Evolutionary conservation across 2,329 filamentous ascomycete genomes (phyloP), one percentile per base, ranked within the genome.

Genomic region (Decorospora gaudefroyi): DNA sequence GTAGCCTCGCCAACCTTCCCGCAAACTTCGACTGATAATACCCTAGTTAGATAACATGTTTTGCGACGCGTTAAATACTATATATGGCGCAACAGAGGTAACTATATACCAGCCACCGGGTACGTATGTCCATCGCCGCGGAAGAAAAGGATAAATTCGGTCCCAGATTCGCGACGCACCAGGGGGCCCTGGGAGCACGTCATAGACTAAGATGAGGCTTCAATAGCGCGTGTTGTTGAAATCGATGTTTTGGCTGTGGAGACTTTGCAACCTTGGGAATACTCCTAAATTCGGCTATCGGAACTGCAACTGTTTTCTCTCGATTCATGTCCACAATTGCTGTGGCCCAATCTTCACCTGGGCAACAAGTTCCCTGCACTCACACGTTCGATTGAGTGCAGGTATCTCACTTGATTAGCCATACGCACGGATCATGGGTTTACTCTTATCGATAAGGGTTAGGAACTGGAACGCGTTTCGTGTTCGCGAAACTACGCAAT

Each of bases 151-250:
- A 18, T 35, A 27, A 42, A 42, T 28, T 27, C 32, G 32, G 37
- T 42, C 31, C 38, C 38, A 46, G 38, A 46, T 42, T 46, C 21
- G 32, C 27, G 43, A 37, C 31, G 42, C 30, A 46, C 37, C 19
- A 16, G 27, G 16, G 34, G 13, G 26, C 31, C 38, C 16, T 32
- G 29, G 31, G n/a, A 36, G 18, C 19, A 46, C 43, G 42, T 42
- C 43, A 42, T 31, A n/a, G n/a, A 22, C 15, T 21, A 21, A 30
- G 31, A 28, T 22, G 17, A 17, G 19, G 27, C 18, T 19, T 34
- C 23, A 34, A 21, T 40, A 45, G 42, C 36, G 42, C 36, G 23
- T 23, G 23, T 11, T 29, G 28, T 11, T 29, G 28, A 44, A 17
- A 30, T 23, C 34, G 16, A 25, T 17, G 18, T 32, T 22, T 29